These are phyloP conservation scores for Penicillium odoratum DNA, from an alignment of 495 filamentous ascomycete species.

Conservation along the genomic window DNA sequence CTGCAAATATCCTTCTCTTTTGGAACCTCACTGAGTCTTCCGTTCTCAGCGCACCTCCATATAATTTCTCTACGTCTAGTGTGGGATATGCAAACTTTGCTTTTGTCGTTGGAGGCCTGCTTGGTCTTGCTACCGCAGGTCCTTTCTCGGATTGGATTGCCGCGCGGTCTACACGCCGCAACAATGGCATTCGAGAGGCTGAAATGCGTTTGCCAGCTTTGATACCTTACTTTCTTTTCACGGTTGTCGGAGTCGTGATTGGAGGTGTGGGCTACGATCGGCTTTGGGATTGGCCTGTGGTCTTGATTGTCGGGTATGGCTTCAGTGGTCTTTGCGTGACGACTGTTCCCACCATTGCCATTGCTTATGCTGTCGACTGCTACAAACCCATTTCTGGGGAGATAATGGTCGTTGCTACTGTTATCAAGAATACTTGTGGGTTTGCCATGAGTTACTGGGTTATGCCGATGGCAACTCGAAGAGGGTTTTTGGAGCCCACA, in stretches of 20 bases:
- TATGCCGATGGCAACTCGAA: conserved; percentile 6
- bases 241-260: conserved; percentile 57
- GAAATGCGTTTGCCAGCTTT: not conserved
- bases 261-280: conserved; percentile 54
- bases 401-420: conserved; percentile 54
- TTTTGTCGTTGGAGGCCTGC: conserved; percentile 44
- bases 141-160: conserved; percentile 48
- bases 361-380: conserved; percentile 56
- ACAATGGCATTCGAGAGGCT: not conserved
- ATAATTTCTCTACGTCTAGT: conserved; percentile 43
- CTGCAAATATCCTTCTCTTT: conserved; percentile 52
- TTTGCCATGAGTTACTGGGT: conserved; percentile 46
- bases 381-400: conserved; percentile 55
- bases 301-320: conserved; percentile 53
- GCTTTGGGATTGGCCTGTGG: conserved; percentile 49
- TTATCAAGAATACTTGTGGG: conserved; percentile 55
- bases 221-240: conserved; percentile 27
- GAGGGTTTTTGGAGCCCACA: conserved; percentile 17
- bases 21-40: conserved; percentile 58
- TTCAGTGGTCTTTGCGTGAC: conserved; percentile 50
- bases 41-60: conserved; percentile 52
- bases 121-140: conserved; percentile 54
- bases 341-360: conserved; percentile 46
- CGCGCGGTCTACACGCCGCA: not conserved
- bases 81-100: conserved; percentile 47